A percentile compares a stretch with the other conserved stretches of the same genome.
These are phyloP conservation scores for Cytidiella melzeri DNA, from an alignment of 768 basidiomycete species.

Conservation along the genomic window DNA sequence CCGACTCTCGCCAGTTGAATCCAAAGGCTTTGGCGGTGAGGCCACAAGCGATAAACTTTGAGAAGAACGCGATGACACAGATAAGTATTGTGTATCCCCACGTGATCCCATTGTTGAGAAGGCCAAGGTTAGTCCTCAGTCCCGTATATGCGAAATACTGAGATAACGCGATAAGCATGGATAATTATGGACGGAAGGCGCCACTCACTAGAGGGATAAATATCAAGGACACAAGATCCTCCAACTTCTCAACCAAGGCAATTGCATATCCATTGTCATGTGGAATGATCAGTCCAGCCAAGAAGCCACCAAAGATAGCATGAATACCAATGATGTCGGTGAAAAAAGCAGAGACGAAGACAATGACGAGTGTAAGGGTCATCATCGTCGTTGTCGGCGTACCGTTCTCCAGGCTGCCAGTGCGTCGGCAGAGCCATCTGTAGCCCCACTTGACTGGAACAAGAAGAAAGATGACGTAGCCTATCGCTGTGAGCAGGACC, in stretches of 20 bases:
- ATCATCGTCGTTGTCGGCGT: slow-evolving; percentile 72
- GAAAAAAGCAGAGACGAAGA: slow-evolving; percentile 73
- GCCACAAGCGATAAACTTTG: slow-evolving; percentile 75
- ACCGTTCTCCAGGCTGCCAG: slow-evolving; percentile 68
- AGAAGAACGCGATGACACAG: slow-evolving; percentile 65
- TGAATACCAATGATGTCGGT: slow-evolving; percentile 83
- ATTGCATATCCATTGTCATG: slow-evolving; percentile 79
- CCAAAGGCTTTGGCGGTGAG: slow-evolving; percentile 50
- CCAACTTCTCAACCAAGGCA: slow-evolving; percentile 75
- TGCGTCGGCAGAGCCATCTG: slow-evolving; percentile 57
- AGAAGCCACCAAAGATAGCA: slow-evolving; percentile 69
- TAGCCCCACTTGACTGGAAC: slow-evolving; percentile 61
- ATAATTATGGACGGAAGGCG: background rate
- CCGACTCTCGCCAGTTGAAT: slow-evolving; percentile 71
- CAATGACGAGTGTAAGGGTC: slow-evolving; percentile 69
- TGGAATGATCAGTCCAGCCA: slow-evolving; percentile 79
- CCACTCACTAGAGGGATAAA: slow-evolving; percentile 68
- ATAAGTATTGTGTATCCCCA: slow-evolving; percentile 82
- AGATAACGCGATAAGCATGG: background rate
- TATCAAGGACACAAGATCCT: slow-evolving; percentile 76
- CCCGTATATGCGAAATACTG: slow-evolving; percentile 82
- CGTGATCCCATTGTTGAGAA: slow-evolving; percentile 65
- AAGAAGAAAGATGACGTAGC: slow-evolving; percentile 60
- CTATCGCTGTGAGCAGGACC: slow-evolving; percentile 64
- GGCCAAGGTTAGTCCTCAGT: slow-evolving; percentile 71